phyloP scores from a whole-genome alignment of 2,329 filamentous ascomycete species.

The Rachicladosporium sp. region DNA sequence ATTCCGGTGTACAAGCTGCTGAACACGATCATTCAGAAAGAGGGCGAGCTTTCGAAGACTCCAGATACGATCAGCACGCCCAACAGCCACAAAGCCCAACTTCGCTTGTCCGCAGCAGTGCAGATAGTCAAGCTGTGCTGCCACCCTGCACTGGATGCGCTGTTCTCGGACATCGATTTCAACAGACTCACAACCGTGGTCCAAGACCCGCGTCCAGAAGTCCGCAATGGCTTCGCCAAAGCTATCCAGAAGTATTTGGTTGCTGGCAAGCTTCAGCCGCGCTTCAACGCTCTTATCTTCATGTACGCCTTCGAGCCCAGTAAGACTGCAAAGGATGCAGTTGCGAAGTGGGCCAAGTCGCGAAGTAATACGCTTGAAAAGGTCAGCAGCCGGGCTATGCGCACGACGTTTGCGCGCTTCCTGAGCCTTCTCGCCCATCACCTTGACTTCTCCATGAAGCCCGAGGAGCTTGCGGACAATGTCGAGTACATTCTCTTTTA shows the following conservation, averaged over 20 bases:
- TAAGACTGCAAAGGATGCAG: slow-evolving; percentile 56
- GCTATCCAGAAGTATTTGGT: slow-evolving; percentile 87
- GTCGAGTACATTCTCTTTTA: slow-evolving; percentile 86
- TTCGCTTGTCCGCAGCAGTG: slow-evolving; percentile 71
- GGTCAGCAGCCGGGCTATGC: slow-evolving; percentile 50
- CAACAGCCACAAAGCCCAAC: slow-evolving; percentile 61
- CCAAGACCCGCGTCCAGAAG: slow-evolving; percentile 62
- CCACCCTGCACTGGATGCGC: slow-evolving; percentile 60
- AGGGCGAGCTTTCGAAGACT: slow-evolving; percentile 69
- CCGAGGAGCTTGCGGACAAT: slow-evolving; percentile 65
- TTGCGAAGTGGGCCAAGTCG: slow-evolving; percentile 81
- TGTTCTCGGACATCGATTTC: slow-evolving; percentile 63
- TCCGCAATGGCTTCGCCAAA: slow-evolving; percentile 67
- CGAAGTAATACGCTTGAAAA: slow-evolving; percentile 55
- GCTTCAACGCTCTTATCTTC: slow-evolving; percentile 86
- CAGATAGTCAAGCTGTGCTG: slow-evolving; percentile 72
- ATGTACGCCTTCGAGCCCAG: slow-evolving; percentile 83
- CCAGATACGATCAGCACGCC: slow-evolving; percentile 51
- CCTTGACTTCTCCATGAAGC: slow-evolving; percentile 63
- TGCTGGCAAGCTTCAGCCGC: slow-evolving; percentile 52
- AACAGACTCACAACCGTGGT: slow-evolving; percentile 68
- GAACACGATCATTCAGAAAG: slow-evolving; percentile 58
- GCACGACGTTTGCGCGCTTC: slow-evolving; percentile 68
- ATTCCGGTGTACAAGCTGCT: slow-evolving; percentile 66
- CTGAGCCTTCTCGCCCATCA: slow-evolving; percentile 86